Base-by-base conservation (phyloP, 1,139 yeast species). In the Kurtzmaniella quercitrusa region DNA sequence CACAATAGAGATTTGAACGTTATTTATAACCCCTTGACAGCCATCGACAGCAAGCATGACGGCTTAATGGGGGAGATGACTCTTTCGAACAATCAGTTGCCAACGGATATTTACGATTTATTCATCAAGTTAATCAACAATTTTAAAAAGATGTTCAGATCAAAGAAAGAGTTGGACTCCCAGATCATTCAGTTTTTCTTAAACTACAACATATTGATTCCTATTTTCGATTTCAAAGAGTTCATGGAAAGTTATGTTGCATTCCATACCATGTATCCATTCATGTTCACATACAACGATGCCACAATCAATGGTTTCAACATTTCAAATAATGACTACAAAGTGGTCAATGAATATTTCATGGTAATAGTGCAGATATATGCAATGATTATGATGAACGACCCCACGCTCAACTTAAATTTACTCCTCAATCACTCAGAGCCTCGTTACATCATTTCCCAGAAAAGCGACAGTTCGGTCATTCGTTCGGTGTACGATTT, bases 221-320 rank as follows among this genome's bases (percentile, higher is more conserved):
- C 86, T 10, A 76, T 81, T n/a, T 71, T 81, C 48, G 85, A 81
- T 54, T 81, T 77, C 51, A 73, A 71, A 41, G 60, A 68, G 37
- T 81, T 81, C 53, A 80, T 79, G 73, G 75, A 73, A 51, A 70
- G 73, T 43, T 81, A 81, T 50, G 78, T 79, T 45, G 77, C 74
- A 3, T 77, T 78, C 54, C 79, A 76, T 51, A 77, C 79, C 43
- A 77, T 76, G 71, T 79, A 76, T 52, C 79, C 78, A 12, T 73
- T 73, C 47, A 71, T 73, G 58, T 73, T 73, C 53, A 73, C 77
- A 1, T 73, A 73, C 47, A 76, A 71, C 46, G 77, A 73, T 51
- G 70, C 77, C 8, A 71, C 77, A 47, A 79, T 60, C 44, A 78
- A 63, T 59, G 81, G 72, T 40, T 76, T 63, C 61, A 79, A 66